Percentiles rank a stretch among this genome's conserved stretches.
These are phyloP conservation scores for Sistotremastrum niveocremeum DNA, from an alignment of 768 basidiomycete genomes.

Conservation along the genomic window DNA sequence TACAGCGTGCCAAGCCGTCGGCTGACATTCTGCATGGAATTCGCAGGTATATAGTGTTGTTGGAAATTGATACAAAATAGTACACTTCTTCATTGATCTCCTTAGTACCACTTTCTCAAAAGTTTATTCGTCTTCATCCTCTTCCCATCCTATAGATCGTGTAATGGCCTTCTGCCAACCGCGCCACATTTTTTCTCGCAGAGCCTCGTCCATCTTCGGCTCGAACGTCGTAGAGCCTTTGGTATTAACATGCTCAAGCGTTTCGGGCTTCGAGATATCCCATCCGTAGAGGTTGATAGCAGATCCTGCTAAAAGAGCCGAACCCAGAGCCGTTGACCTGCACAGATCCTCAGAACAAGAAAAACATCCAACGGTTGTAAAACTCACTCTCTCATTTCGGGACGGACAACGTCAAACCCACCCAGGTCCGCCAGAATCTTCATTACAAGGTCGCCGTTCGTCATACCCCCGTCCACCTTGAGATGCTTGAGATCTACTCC, in stretches of 20 bases:
- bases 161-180: constrained; percentile 87
- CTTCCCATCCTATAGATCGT: constrained; percentile 73
- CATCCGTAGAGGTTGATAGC: constrained; percentile 85
- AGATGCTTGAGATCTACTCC: constrained; percentile 64
- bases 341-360: background rate
- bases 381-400: constrained; percentile 91
- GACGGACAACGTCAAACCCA: constrained; percentile 83
- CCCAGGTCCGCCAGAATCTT: constrained; percentile 76
- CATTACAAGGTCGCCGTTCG: constrained; percentile 86
- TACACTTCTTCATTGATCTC: too few species aligned
- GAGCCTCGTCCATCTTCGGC: constrained; percentile 37
- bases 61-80: too few species aligned
- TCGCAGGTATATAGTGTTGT: too few species aligned
- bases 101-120: too few species aligned
- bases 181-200: constrained; percentile 52
- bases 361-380: background rate
- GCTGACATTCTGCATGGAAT: too few species aligned
- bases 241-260: constrained; percentile 76
- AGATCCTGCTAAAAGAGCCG: constrained; percentile 84
- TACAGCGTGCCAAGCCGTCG: too few species aligned
- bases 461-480: constrained; percentile 98
- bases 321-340: constrained; percentile 90
- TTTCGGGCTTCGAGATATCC: constrained; percentile 75
- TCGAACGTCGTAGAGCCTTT: constrained; percentile 62
- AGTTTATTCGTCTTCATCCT: constrained; percentile 22